A percentile compares a stretch with the other conserved stretches of the same genome.
phyloP scores from a whole-genome alignment of 768 basidiomycete genomes.

The Trametes coccinea region DNA sequence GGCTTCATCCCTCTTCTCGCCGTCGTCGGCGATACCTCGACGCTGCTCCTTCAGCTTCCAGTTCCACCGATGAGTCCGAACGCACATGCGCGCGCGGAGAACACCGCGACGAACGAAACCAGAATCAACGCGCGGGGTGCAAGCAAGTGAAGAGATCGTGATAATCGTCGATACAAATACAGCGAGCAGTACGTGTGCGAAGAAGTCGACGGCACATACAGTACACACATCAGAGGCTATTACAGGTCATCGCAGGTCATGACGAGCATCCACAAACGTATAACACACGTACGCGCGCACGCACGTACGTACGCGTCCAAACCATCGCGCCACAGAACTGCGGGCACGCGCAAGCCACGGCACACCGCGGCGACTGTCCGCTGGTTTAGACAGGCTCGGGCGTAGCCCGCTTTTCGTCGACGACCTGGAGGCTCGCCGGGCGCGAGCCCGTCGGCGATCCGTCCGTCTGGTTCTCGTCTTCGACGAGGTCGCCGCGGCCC shows the following conservation, averaged over 20 bases:
- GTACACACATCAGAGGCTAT: not conserved
- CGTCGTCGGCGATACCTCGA: too few species aligned
- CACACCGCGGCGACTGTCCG: too few species aligned
- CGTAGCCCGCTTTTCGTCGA: constrained; percentile 21
- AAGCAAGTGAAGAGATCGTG: not conserved
- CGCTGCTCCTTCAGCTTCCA: too few species aligned
- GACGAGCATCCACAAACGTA: not conserved
- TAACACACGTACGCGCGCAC: not conserved
- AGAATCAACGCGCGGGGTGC: not conserved
- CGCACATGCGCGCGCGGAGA: too few species aligned
- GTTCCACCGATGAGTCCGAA: too few species aligned
- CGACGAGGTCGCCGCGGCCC: constrained; percentile 47
- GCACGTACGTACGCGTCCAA: not conserved
- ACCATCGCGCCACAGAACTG: too few species aligned
- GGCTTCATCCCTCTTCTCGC: too few species aligned
- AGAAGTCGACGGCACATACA: not conserved
- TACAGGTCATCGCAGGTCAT: constrained; percentile 2
- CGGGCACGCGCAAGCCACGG: too few species aligned
- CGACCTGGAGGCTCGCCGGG: constrained; percentile 20
- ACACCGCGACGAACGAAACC: not conserved
- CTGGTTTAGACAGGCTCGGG: constrained; percentile 14
- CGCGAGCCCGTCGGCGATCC: constrained; percentile 13
- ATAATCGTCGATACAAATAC: constrained; percentile 3
- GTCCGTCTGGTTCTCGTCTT: constrained; percentile 25
- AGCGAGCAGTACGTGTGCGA: not conserved